Evolutionary conservation across 129 eudicot species (phyloP).

Genomic region (Flaveria bidentis): DNA sequence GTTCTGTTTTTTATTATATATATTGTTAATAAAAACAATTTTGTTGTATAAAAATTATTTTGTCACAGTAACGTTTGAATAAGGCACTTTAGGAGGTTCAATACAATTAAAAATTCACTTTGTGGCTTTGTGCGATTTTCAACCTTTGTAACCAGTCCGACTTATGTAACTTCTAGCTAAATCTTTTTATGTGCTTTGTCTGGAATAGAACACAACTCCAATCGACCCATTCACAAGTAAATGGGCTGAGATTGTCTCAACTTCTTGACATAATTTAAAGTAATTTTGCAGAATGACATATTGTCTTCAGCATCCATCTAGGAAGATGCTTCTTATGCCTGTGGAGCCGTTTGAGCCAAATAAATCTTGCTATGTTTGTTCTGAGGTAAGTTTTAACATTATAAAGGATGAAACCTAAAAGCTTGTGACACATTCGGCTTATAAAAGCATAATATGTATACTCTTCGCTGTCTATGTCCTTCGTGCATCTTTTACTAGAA

Average conservation of each 20-base stretch:
- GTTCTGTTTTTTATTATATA: background rate
- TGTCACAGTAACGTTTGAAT: background rate
- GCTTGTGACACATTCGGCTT: background rate
- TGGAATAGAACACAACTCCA: background rate
- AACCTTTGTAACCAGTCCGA: background rate
- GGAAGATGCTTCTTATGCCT: conserved; percentile 97
- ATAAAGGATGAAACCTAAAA: conserved; percentile 3
- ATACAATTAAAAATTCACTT: background rate
- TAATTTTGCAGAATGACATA: conserved; percentile 75
- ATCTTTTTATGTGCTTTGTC: background rate
- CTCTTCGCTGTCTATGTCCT: background rate
- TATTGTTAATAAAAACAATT: background rate
- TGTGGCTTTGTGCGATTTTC: background rate
- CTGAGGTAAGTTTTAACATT: conserved; percentile 56
- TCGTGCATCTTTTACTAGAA: conserved; percentile 5
- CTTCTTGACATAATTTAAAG: background rate
- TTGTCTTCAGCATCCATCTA: conserved; percentile 86
- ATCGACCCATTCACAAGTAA: background rate
- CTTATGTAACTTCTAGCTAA: background rate
- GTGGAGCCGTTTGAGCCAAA: conserved; percentile 97
- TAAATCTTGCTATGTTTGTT: conserved; percentile 88
- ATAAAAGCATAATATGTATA: background rate
- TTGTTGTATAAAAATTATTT: background rate
- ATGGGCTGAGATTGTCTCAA: background rate
- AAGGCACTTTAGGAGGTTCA: conserved; percentile 9